Evolutionary conservation across 2,329 filamentous ascomycete genomes (phyloP).

Genomic region (Colletotrichum scovillei): DNA sequence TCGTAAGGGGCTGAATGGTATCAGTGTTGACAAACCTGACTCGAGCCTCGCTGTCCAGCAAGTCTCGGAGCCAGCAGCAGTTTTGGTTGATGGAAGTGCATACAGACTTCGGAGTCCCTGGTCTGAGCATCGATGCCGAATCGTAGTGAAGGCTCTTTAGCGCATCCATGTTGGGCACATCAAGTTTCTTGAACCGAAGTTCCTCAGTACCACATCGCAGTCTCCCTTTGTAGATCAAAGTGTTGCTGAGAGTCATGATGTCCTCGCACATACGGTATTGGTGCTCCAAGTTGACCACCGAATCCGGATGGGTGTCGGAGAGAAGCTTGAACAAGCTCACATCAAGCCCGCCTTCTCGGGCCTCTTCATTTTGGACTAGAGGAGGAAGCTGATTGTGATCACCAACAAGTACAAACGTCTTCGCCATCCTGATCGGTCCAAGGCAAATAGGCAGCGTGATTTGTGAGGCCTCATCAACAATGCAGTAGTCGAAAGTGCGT

Average conservation of each 20-base stretch:
- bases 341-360: conserved; percentile 86
- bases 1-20: conserved; percentile 68
- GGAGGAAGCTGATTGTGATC: conserved; percentile 97
- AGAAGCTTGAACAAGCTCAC: conserved; percentile 94
- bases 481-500: conserved; percentile 95
- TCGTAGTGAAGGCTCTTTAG: conserved; percentile 71
- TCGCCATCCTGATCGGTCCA: conserved; percentile 92
- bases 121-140: conserved; percentile 54
- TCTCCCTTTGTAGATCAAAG: conserved; percentile 89
- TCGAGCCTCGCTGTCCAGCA: conserved; percentile 76
- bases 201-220: conserved; percentile 88
- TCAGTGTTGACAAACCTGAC: conserved; percentile 95
- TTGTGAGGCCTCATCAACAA: conserved; percentile 97
- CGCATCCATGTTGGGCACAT: conserved; percentile 73
- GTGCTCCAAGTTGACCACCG: conserved; percentile 91
- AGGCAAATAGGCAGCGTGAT: conserved; percentile 96
- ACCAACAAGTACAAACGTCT: conserved; percentile 93
- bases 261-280: conserved; percentile 99
- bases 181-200: conserved; percentile 76
- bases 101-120: conserved; percentile 57
- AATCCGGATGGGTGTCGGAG: conserved; percentile 86
- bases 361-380: conserved; percentile 91
- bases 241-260: conserved; percentile 94
- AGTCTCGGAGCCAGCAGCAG: conserved; percentile 80
- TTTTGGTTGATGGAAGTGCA: conserved; percentile 63